These are phyloP conservation scores for Schoenoplectus tabernaemontani DNA, from an alignment of 202 grass and related monocot species.

Conservation along the genomic window DNA sequence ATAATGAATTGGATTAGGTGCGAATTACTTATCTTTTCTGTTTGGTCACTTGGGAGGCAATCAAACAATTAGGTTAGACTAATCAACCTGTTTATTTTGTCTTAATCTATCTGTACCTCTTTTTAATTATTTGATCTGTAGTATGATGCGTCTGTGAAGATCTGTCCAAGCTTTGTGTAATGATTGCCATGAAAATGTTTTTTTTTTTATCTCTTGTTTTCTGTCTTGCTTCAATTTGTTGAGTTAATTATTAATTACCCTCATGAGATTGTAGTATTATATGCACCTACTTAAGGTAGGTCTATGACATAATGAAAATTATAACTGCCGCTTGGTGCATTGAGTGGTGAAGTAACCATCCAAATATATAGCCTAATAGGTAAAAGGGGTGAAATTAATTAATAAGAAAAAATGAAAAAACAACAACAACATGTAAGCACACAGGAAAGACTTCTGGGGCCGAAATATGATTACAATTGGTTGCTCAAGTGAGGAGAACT, in stretches of 20 bases:
- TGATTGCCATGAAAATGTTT: background rate
- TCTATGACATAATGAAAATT: background rate
- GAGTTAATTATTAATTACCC: conserved; percentile 11
- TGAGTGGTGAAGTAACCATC: conserved; percentile 2
- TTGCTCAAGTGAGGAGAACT: background rate
- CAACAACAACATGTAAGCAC: background rate
- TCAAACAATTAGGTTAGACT: conserved; percentile 25
- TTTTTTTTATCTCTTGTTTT: background rate
- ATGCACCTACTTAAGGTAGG: background rate
- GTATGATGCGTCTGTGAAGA: background rate
- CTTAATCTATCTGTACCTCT: conserved; percentile 3
- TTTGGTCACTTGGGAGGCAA: conserved; percentile 12
- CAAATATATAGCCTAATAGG: background rate
- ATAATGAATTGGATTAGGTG: conserved; percentile 18
- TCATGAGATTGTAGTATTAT: background rate
- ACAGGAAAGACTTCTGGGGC: background rate
- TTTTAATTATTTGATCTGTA: background rate
- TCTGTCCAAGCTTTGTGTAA: conserved; percentile 17
- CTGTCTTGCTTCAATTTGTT: conserved; percentile 3
- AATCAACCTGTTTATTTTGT: conserved; percentile 15
- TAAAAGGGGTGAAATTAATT: background rate
- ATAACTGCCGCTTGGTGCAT: background rate
- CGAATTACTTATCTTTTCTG: conserved; percentile 5
- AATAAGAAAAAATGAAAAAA: background rate
- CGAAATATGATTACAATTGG: background rate